phyloP scores from a whole-genome alignment of 805 yeast genomes.

The Kodamaea leandrae region DNA sequence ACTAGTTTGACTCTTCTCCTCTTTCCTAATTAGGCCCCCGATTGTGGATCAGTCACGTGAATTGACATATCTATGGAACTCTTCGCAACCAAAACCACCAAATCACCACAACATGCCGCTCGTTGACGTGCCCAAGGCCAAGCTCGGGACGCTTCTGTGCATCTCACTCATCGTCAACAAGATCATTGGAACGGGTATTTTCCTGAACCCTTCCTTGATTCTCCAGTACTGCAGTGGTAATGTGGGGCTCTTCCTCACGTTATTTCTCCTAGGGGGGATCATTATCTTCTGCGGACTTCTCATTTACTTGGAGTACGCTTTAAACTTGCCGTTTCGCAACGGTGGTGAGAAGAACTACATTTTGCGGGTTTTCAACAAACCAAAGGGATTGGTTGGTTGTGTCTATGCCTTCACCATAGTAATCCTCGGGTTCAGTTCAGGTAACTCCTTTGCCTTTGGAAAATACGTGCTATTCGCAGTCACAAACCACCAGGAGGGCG shows the following conservation, averaged over 20 bases:
- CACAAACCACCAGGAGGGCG: constrained; percentile 23
- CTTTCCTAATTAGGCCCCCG: neutral
- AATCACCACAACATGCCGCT: neutral
- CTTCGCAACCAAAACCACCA: neutral
- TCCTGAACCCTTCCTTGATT: constrained; percentile 40
- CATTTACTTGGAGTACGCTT: constrained; percentile 40
- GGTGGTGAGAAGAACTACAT: constrained; percentile 45
- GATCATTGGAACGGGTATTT: constrained; percentile 45
- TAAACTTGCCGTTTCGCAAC: constrained; percentile 39
- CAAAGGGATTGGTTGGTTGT: constrained; percentile 37
- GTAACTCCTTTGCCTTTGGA: constrained; percentile 65
- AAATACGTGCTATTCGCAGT: constrained; percentile 47
- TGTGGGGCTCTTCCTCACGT: constrained; percentile 30
- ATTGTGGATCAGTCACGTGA: constrained; percentile 4
- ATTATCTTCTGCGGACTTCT: constrained; percentile 38
- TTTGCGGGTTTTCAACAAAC: constrained; percentile 31
- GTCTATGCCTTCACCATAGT: constrained; percentile 51
- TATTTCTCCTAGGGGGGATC: constrained; percentile 38
- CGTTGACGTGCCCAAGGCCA: constrained; percentile 4
- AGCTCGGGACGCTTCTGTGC: constrained; percentile 30
- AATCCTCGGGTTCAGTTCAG: constrained; percentile 59
- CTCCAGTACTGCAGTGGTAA: constrained; percentile 39
- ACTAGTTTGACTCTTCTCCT: too few species aligned
- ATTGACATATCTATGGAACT: constrained; percentile 1
- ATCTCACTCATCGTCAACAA: constrained; percentile 42